These are phyloP conservation scores for Gelatoporia subvermispora DNA, from an alignment of 768 basidiomycete genomes.

Conservation along the genomic window DNA sequence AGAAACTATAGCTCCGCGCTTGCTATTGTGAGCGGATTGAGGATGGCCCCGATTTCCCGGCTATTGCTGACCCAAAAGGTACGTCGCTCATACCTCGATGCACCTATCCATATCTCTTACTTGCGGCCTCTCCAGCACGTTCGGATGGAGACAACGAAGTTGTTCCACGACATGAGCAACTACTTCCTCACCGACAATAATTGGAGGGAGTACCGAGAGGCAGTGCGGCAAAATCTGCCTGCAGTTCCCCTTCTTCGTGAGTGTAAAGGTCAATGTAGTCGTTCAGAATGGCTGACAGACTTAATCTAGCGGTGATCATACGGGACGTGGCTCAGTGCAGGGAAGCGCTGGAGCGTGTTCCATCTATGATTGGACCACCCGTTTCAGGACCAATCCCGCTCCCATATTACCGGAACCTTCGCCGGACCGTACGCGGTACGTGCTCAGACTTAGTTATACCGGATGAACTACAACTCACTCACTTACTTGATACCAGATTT, in stretches of 20 bases:
- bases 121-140: neutral
- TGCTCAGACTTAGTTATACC: neutral
- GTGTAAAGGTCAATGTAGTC: no score
- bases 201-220: neutral
- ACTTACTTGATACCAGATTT: neutral
- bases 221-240: conserved; percentile 1
- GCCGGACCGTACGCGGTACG: conserved; percentile 3
- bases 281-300: no score
- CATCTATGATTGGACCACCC: neutral
- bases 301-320: neutral
- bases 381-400: neutral
- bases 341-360: neutral
- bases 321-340: neutral
- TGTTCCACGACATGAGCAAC: neutral
- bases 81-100: neutral
- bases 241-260: neutral
- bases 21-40: conserved; percentile 2
- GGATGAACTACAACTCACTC: neutral
- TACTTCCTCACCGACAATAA: neutral
- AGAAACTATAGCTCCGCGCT: conserved; percentile 8
- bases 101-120: neutral
- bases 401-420: conserved; percentile 2
- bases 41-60: neutral
- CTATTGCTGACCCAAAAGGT: neutral
- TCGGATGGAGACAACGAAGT: neutral